Conservation (phyloP, 495 filamentous ascomycete genomes). For the Trichoderma reesei region DNA sequence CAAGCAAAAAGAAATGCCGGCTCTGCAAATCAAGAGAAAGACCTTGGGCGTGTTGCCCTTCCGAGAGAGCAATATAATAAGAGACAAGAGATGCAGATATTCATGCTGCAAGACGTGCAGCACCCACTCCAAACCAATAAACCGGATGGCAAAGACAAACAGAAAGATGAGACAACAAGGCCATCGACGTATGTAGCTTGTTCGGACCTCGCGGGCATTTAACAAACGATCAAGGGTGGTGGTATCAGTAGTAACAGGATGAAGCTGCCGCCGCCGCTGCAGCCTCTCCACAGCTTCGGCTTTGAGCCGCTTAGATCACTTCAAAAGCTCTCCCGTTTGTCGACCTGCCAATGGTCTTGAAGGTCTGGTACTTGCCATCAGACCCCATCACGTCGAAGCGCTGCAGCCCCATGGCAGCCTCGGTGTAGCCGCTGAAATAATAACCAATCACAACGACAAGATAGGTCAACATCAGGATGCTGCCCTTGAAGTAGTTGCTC, state of each 20-base stretch:
- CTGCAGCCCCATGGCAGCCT: constrained; percentile 49
- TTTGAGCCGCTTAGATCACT: background rate
- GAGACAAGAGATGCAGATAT: background rate
- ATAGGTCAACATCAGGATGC: constrained; percentile 88
- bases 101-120: background rate
- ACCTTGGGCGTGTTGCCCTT: background rate
- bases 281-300: background rate
- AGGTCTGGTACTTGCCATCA: constrained; percentile 41
- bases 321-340: constrained; percentile 25
- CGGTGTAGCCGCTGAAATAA: constrained; percentile 72
- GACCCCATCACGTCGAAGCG: constrained; percentile 60
- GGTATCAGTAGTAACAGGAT: background rate
- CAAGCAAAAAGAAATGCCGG: background rate
- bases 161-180: background rate
- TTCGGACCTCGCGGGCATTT: background rate
- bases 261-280: background rate
- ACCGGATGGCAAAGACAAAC: background rate
- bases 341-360: constrained; percentile 42
- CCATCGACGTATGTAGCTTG: background rate
- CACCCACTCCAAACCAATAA: background rate
- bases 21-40: background rate
- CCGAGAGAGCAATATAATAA: background rate
- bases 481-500: constrained; percentile 88
- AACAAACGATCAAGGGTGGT: background rate
- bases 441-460: constrained; percentile 87